A percentile compares a stretch with the other conserved stretches of the same genome.
These are phyloP conservation scores for Gossypium anomalum DNA, from an alignment of 345 rosid species.

Conservation along the genomic window DNA sequence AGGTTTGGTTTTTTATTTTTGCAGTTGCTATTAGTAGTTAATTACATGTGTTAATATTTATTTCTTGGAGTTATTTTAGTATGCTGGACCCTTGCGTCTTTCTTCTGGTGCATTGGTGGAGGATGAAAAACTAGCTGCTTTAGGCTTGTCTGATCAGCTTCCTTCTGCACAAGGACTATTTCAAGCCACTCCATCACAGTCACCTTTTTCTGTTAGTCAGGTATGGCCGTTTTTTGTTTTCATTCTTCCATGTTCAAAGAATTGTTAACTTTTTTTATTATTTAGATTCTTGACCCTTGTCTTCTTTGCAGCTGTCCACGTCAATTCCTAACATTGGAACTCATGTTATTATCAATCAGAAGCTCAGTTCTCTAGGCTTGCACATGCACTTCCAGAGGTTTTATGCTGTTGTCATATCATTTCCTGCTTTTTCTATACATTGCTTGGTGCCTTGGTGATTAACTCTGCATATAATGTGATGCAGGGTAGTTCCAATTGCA, in stretches of 20 bases:
- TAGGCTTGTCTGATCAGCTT: constrained; percentile 78
- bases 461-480: constrained; percentile 4
- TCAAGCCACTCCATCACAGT: constrained; percentile 67
- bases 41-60: neutral
- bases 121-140: constrained; percentile 73
- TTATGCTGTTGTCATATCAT: constrained; percentile 17
- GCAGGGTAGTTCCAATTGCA: constrained; percentile 82
- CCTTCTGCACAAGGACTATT: constrained; percentile 78
- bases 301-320: constrained; percentile 55
- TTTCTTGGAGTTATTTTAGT: constrained; percentile 40
- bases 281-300: constrained; percentile 18
- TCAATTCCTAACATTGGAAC: constrained; percentile 72
- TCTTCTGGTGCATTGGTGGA: constrained; percentile 63
- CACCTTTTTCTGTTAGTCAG: constrained; percentile 65
- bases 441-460: neutral
- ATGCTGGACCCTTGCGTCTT: constrained; percentile 57
- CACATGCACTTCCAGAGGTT: constrained; percentile 93
- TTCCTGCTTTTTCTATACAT: constrained; percentile 4
- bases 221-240: constrained; percentile 21
- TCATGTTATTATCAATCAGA: constrained; percentile 80
- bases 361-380: constrained; percentile 62
- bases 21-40: neutral
- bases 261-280: constrained; percentile 4
- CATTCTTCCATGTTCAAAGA: neutral
- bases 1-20: constrained; percentile 43